A percentile compares a stretch with the other conserved stretches of the same genome.
Evolutionary conservation across 1,284 basidiomycete species (phyloP).

Genomic region (Pseudomicrostroma phylloplanum): DNA sequence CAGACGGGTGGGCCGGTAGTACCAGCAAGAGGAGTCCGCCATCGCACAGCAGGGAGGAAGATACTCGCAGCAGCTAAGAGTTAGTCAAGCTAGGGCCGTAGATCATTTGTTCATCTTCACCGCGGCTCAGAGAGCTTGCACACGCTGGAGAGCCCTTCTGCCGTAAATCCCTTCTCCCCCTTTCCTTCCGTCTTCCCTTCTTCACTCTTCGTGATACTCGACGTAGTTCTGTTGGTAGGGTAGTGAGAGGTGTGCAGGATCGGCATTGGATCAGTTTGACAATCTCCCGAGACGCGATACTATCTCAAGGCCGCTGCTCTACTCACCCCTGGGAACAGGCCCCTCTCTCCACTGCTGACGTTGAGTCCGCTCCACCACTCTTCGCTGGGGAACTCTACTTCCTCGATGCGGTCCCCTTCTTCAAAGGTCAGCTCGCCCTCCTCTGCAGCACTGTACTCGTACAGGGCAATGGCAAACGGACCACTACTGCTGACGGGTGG

Average conservation of each 20-base stretch:
- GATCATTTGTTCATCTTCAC: too few relatives aligned
- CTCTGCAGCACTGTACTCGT: constrained; percentile 49
- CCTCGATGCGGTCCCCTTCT: constrained; percentile 45
- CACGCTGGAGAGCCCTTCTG: not conserved
- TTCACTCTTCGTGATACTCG: not conserved
- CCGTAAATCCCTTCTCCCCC: not conserved
- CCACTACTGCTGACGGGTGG: constrained; percentile 21
- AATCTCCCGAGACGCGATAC: too few relatives aligned
- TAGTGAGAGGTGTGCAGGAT: too few relatives aligned
- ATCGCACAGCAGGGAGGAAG: too few relatives aligned
- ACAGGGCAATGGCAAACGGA: constrained; percentile 38
- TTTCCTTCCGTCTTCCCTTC: not conserved
- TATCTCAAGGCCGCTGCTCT: too few relatives aligned
- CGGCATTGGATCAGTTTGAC: too few relatives aligned
- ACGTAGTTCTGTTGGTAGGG: not conserved
- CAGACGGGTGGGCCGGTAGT: too few relatives aligned
- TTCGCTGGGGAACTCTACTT: constrained; percentile 46
- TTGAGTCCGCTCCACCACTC: constrained; percentile 50
- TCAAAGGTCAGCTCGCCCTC: constrained; percentile 45
- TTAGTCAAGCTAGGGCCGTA: too few relatives aligned
- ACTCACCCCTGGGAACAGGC: constrained; percentile 51
- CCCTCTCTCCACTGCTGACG: constrained; percentile 54
- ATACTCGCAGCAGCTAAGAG: too few relatives aligned
- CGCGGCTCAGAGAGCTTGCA: not conserved
- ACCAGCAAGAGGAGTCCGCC: too few relatives aligned